Evolutionary conservation across 345 rosid genomes (phyloP), one percentile per base, ranked within the genome.

Genomic region (Barbarea vulgaris): DNA sequence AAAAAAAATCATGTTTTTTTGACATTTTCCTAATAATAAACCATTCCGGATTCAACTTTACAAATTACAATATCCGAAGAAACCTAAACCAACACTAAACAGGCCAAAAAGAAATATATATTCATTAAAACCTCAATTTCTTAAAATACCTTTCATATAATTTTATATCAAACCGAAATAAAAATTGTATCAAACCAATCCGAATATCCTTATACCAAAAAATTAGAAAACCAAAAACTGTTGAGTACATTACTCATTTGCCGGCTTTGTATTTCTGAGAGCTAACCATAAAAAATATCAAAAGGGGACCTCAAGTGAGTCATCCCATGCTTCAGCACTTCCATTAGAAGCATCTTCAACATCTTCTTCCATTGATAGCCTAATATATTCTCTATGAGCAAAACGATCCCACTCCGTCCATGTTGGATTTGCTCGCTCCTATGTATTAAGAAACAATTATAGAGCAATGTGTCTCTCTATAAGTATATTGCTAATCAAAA

Each of bases 391-490:
- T 82, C 97, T 86, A 80, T 93, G 97, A 1, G 98, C 97, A 87
- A 93, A 93, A 6, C 98, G 91, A 74, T 93, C 98, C 98, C 98
- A 93, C 52, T 93, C 98, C 22, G 97, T 93, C 91, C 93, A 83
- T 60, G 96, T 87, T 12, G 98, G 98, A 81, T 89, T 91, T 75
- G 91, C 98, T 6, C 97, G 90, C 83, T 93, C 98, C 98, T 93
- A 78, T 58, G 53, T 30, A 31, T 33, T 25, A 33, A 2, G 30
- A 41, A 76, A 41, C 30, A 76, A 68, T 14, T 9, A 56, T 18
- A 74, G 21, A 28, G n/a, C 14, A 57, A 70, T 50, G 34, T 27
- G n/a, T 27, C 12, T 22, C 53, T 81, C 41, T 41, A 21, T 27
- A 18, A 28, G 19, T 54, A 67, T 57, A 59, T 53, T 41, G 10